Percentiles rank a stretch among this genome's conserved stretches.
Evolutionary conservation across 1,139 yeast genomes (phyloP).

Genomic region (Zhuliangozyma parablackwelliae): DNA sequence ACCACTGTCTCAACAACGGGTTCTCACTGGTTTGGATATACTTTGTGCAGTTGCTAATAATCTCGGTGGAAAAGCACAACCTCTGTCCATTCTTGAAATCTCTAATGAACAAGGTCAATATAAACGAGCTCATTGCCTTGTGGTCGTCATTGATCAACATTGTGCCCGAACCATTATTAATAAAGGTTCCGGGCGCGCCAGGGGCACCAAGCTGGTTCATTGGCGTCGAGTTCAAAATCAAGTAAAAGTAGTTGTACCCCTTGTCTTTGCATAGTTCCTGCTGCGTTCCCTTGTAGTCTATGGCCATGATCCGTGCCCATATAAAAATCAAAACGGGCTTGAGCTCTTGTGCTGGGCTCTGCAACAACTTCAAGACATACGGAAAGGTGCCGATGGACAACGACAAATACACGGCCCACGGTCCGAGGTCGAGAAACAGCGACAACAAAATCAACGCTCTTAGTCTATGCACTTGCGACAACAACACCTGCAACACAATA

Average conservation of each 20-base stretch:
- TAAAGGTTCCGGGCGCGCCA: constrained; percentile 22
- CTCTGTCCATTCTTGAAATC: constrained; percentile 80
- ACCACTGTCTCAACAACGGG: constrained; percentile 90
- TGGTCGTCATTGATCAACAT: constrained; percentile 65
- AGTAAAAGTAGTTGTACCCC: constrained; percentile 83
- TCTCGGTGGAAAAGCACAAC: constrained; percentile 69
- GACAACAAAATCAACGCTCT: constrained; percentile 83
- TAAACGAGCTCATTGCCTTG: constrained; percentile 93
- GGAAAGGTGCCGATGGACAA: constrained; percentile 95
- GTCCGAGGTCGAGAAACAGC: constrained; percentile 87
- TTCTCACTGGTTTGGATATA: constrained; percentile 72
- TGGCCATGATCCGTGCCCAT: constrained; percentile 98
- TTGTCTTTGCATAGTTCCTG: constrained; percentile 88
- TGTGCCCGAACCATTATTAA: constrained; percentile 13
- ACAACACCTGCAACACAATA: constrained; percentile 82
- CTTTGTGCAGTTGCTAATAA: constrained; percentile 62
- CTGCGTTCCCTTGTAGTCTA: constrained; percentile 85
- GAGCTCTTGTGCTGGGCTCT: constrained; percentile 92
- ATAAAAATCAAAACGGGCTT: constrained; percentile 92
- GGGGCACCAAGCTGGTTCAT: constrained; percentile 24
- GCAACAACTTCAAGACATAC: constrained; percentile 82
- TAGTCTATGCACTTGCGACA: constrained; percentile 91
- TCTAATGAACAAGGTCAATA: constrained; percentile 75
- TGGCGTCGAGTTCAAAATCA: constrained; percentile 49
- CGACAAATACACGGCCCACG: constrained; percentile 95